Conservation (phyloP, 2,329 filamentous ascomycete species). For the Neonectria hederae region DNA sequence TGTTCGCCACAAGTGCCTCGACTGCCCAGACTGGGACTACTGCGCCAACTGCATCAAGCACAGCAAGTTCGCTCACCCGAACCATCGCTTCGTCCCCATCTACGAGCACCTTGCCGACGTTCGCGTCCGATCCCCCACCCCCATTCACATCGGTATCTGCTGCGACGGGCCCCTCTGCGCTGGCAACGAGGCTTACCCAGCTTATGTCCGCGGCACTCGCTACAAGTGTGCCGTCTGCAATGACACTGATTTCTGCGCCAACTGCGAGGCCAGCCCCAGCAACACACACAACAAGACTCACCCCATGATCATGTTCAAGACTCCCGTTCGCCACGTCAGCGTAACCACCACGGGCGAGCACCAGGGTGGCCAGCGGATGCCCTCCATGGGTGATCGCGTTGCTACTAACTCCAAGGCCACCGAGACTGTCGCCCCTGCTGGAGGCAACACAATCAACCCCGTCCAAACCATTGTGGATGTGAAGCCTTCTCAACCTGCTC, state of each 20-base stretch:
- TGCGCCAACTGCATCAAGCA: slow-evolving; percentile 79
- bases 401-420: slow-evolving; percentile 59
- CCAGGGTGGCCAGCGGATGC: slow-evolving; percentile 69
- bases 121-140: slow-evolving; percentile 37
- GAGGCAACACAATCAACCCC: slow-evolving; percentile 57
- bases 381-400: slow-evolving; percentile 74
- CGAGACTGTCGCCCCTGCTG: slow-evolving; percentile 53
- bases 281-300: slow-evolving; percentile 95
- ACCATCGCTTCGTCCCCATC: slow-evolving; percentile 88
- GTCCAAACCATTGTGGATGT: slow-evolving; percentile 80
- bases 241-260: slow-evolving; percentile 93
- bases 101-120: slow-evolving; percentile 71
- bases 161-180: slow-evolving; percentile 94
- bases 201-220: slow-evolving; percentile 85
- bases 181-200: slow-evolving; percentile 60
- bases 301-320: slow-evolving; percentile 96
- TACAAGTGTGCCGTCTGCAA: slow-evolving; percentile 98
- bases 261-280: slow-evolving; percentile 86
- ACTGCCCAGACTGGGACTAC: slow-evolving; percentile 98
- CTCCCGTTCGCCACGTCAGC: slow-evolving; percentile 85
- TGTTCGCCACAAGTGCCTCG: slow-evolving; percentile 94
- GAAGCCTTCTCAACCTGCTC: slow-evolving; percentile 65
- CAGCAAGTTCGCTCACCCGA: slow-evolving; percentile 75
- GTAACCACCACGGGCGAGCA: slow-evolving; percentile 87
- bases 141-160: slow-evolving; percentile 84